Base-by-base conservation (phyloP, 2,329 filamentous ascomycete species). In the Grosmannia serpens region DNA sequence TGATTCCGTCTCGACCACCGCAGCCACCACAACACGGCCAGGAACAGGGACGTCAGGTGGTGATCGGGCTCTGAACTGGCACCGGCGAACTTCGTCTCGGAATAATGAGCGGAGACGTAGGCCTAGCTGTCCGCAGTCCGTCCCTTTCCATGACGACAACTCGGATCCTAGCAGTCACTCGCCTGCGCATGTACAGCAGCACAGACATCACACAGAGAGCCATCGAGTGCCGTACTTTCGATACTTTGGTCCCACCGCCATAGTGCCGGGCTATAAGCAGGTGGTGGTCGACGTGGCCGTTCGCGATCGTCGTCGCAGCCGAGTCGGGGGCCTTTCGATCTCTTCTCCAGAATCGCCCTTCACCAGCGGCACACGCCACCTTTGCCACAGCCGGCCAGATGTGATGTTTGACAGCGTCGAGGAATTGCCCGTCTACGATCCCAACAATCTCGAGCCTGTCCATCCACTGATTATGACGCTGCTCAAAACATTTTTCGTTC, bases 191-290 rank as follows among this genome's bases (percentile, higher is more conserved):
- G n/a, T 51, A 0, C 27, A 44, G 29, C 33, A 13, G 7, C 44
- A 22, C 11, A 22, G 15, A 22, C 53, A 59, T 22, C 59, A 53
- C 35, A 20, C 35, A 33, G 77, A 80, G 68, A 76, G 81, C 61
- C 76, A 87, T 66, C 81, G 86, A 57, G 88, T 95, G 62, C 90
- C 90, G 0, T 96, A 94, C 69, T 95, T 95, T 66, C 80, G 91
- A 61, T 95, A 94, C 71, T 94, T 95, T 68, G 91, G 90, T 0
- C 89, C 89, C 0, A 95, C 91, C 1, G 91, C 90, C 62, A 95
- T 95, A 67, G 89, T 94, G 56, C 90, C 90, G 1, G 90, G 90
- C 26, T 95, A 91, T 74, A 95, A 95, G 71, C 89, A 95, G 70
- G 95, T 95, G 89, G 88, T 95, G 29, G 85, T 88, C 60, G 67